Evolutionary conservation across 805 yeast genomes (phyloP).

Genomic region (Yarrowia sp.): DNA sequence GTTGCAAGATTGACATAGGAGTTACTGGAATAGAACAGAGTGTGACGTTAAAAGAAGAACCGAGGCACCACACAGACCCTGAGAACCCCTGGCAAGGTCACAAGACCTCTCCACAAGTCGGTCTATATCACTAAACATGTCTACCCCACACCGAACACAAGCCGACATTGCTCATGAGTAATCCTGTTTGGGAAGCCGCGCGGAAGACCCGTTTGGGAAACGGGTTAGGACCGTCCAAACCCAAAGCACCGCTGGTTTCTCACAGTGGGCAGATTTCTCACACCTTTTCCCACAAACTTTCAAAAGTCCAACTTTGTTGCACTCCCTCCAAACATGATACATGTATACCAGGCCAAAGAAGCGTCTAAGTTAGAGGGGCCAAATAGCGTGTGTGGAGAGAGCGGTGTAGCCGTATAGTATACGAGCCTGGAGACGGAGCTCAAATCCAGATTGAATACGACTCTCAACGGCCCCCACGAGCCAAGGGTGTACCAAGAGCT

Average conservation of each 20-base stretch:
- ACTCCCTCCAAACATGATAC: conserved; percentile 5
- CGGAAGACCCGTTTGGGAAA: conserved; percentile 2
- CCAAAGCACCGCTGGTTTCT: not conserved
- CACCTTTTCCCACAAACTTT: no score
- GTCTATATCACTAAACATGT: not conserved
- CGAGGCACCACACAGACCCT: no score
- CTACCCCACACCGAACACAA: conserved; percentile 12
- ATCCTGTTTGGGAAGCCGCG: conserved; percentile 21
- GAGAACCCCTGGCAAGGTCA: no score
- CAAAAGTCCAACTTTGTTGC: not conserved
- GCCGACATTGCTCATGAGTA: conserved; percentile 20
- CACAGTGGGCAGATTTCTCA: not conserved
- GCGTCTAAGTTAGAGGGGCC: conserved; percentile 25
- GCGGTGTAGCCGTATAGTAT: conserved; percentile 9
- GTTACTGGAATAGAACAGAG: no score
- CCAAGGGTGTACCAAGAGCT: not conserved
- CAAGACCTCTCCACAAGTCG: no score
- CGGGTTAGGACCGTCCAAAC: not conserved
- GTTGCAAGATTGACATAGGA: not conserved
- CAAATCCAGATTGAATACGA: not conserved
- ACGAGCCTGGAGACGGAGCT: conserved; percentile 4
- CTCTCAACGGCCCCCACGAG: not conserved
- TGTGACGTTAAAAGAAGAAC: no score
- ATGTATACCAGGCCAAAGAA: not conserved
- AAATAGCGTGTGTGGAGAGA: conserved; percentile 29